Conservation (phyloP, 768 basidiomycete species). For the Plicaturopsis crispa region DNA sequence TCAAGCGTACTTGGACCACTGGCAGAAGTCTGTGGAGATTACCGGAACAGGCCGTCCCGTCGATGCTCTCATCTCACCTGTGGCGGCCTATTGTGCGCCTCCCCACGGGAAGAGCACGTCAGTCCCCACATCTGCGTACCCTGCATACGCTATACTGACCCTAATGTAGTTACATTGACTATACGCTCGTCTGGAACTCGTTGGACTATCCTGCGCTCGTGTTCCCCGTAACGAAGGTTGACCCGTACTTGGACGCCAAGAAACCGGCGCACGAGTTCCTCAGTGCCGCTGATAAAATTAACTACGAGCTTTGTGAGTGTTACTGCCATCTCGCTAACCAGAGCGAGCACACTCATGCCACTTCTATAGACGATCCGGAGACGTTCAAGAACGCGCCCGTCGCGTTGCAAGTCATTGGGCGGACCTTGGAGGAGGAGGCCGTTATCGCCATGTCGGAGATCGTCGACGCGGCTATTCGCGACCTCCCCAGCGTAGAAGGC, state of each 20-base stretch:
- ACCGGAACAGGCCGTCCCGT: constrained; percentile 70
- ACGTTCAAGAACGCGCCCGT: constrained; percentile 53
- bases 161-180: constrained; percentile 32
- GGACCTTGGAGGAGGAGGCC: constrained; percentile 70
- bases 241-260: constrained; percentile 44
- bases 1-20: constrained; percentile 51
- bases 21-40: constrained; percentile 40
- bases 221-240: constrained; percentile 59
- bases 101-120: constrained; percentile 57
- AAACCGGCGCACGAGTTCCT: constrained; percentile 39
- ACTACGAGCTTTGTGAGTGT: constrained; percentile 47
- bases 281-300: constrained; percentile 35
- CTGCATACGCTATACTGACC: constrained; percentile 3
- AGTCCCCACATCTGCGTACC: constrained; percentile 10
- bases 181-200: constrained; percentile 60
- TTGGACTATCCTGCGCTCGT: constrained; percentile 58
- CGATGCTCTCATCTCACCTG: constrained; percentile 67
- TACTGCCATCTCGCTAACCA: neutral
- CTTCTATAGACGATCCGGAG: constrained; percentile 47
- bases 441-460: constrained; percentile 64
- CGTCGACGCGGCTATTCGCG: constrained; percentile 45
- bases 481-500: neutral
- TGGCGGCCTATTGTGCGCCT: constrained; percentile 49
- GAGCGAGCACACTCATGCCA: neutral
- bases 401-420: constrained; percentile 57